Percentiles rank a stretch among this genome's conserved stretches.
Conservation (phyloP, 148 eudicot species). For the Camellia japonica region DNA sequence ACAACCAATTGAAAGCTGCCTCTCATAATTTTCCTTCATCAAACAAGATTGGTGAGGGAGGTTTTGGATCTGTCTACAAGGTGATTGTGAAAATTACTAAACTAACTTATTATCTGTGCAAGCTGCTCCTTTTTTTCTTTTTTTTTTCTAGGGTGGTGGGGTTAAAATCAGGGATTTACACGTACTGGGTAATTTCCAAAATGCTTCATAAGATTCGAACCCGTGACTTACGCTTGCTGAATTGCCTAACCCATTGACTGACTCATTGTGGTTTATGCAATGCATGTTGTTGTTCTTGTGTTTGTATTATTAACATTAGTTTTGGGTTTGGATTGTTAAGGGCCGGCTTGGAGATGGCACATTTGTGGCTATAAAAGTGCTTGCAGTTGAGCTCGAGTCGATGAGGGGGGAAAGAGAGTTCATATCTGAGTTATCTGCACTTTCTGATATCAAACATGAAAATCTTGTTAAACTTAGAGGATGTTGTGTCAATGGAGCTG, state of each 20-base stretch:
- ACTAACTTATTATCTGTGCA: too few relatives aligned
- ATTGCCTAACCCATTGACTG: too few relatives aligned
- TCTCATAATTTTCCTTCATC: conserved; percentile 39
- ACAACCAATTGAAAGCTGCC: conserved; percentile 49
- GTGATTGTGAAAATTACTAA: conserved; percentile 19
- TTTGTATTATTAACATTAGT: background rate
- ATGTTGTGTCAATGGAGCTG: conserved; percentile 59
- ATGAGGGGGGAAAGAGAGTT: conserved; percentile 72
- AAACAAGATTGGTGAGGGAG: conserved; percentile 63
- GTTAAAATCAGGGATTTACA: too few relatives aligned
- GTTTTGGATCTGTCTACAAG: conserved; percentile 64
- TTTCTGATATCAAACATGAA: conserved; percentile 55
- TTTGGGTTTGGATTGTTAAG: conserved; percentile 25
- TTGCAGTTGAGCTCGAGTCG: conserved; percentile 54
- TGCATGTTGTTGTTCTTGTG: background rate
- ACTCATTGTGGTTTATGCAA: too few relatives aligned
- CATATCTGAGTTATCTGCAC: conserved; percentile 56
- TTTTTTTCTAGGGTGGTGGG: too few relatives aligned
- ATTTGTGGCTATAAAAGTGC: conserved; percentile 60
- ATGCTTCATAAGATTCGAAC: too few relatives aligned
- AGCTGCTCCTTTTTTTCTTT: background rate
- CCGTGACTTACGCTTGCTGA: too few relatives aligned
- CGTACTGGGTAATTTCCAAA: too few relatives aligned
- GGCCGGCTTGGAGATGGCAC: conserved; percentile 56
- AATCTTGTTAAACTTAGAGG: conserved; percentile 65